A percentile compares a stretch with the other conserved stretches of the same genome.
These are phyloP conservation scores for Stenocarpella maydis DNA, from an alignment of 2,329 filamentous ascomycete species.

Conservation along the genomic window DNA sequence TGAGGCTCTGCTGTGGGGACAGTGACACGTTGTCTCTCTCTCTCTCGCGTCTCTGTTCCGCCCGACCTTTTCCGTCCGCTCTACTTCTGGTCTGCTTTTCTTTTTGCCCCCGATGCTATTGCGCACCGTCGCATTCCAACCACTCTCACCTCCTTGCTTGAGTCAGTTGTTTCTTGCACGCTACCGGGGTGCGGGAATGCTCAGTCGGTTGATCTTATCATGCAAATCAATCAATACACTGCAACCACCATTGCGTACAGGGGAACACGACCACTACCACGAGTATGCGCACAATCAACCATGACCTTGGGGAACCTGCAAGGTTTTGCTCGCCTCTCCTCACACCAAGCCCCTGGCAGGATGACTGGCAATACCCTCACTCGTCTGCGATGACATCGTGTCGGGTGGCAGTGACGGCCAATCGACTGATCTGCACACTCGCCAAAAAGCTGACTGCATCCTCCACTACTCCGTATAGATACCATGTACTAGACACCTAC, in stretches of 20 bases:
- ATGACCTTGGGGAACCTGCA: background rate
- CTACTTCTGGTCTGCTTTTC: background rate
- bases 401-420: conserved; percentile 19
- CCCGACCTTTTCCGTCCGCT: background rate
- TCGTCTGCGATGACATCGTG: conserved; percentile 10
- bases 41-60: background rate
- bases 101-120: background rate
- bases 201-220: background rate
- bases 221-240: background rate
- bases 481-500: too few relatives aligned
- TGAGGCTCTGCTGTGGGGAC: conserved; percentile 29
- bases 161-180: background rate
- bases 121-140: conserved; percentile 7
- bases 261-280: background rate
- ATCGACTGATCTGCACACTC: conserved; percentile 2
- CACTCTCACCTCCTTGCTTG: background rate
- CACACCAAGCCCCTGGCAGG: background rate
- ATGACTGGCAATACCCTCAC: background rate
- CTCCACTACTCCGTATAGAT: too few relatives aligned
- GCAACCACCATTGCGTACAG: too few relatives aligned
- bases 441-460: conserved; percentile 12
- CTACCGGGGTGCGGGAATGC: background rate
- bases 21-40: conserved; percentile 17
- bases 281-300: background rate
- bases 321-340: background rate